These are phyloP conservation scores for Phylloboletellus chloephorus DNA, from an alignment of 1,284 basidiomycete genomes.

Conservation along the genomic window DNA sequence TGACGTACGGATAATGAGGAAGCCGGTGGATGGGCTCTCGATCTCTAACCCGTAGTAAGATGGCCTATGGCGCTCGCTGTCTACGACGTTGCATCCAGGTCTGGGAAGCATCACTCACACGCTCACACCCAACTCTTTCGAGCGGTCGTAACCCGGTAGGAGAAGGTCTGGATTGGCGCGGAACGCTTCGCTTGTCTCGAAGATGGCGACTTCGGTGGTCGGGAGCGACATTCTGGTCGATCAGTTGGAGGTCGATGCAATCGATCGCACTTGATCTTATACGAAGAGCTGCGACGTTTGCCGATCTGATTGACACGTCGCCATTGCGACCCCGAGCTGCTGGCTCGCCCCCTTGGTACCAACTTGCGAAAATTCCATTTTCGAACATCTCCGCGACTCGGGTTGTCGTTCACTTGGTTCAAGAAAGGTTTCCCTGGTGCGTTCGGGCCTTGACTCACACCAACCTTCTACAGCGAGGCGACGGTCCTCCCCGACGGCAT, in stretches of 20 bases:
- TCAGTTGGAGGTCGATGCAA: too few relatives aligned
- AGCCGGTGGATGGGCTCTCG: constrained; percentile 5
- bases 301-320: too few relatives aligned
- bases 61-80: constrained; percentile 3
- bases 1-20: constrained; percentile 8
- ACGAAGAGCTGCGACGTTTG: too few relatives aligned
- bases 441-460: too few relatives aligned
- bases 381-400: too few relatives aligned
- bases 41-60: constrained; percentile 6
- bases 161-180: constrained; percentile 1
- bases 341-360: too few relatives aligned
- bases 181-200: constrained; percentile 3
- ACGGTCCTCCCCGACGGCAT: constrained; percentile 40
- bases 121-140: constrained; percentile 1
- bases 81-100: too few relatives aligned
- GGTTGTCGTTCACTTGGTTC: constrained; percentile 33
- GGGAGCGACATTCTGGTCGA: too few relatives aligned
- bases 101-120: constrained; percentile 10
- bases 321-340: too few relatives aligned
- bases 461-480: constrained; percentile 26
- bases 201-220: constrained; percentile 11
- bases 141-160: background rate
- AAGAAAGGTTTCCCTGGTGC: constrained; percentile 31
- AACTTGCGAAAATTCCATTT: too few relatives aligned
- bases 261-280: too few relatives aligned